Base-by-base conservation (phyloP, 441 rosid species). In the Erodium moschatum region DNA sequence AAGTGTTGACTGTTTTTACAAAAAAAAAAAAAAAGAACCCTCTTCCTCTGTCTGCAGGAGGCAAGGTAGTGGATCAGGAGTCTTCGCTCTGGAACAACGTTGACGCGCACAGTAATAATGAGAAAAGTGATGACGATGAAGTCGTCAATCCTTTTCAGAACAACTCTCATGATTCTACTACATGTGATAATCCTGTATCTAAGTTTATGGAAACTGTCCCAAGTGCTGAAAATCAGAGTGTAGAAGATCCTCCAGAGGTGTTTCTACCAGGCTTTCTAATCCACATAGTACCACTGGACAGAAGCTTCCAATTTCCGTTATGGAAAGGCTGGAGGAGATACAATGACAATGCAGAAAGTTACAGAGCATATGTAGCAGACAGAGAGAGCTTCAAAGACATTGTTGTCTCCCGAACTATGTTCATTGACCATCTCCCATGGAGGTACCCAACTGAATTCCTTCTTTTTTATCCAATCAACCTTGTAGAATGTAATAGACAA, bases 401-500 rank as follows among this genome's bases (percentile, higher is more conserved):
- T 3, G 81, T 86, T 40, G 96, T 92, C n/a, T 87, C 94, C 64
- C 91, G 85, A 69, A 80, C 85, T 52, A 92, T 92, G 98, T 92
- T 92, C 76, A 83, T 90, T 70, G 98, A 92, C 75, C 98, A 92
- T 83, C 87, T 90, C 33, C 98, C 98, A 15, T 90, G 97, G 98
- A 90, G 94, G 96, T 89, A 84, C 31, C 20, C 9, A 46, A 13
- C 24, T 48, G n/a, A 50, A 12, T 40, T 40, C 66, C 54, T 70
- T 48, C 69, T 11, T 12, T 16, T 18, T 70, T 42, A 2, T 67
- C 42, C 42, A 7, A 38, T 38, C 42, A 38, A 38, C 42, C 42
- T 38, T 38, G 42, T 38, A 38, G 16, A 54, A 54, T 1, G 9
- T 16, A 6, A 54, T 54, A 54, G 24, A 13, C 24, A 18, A 54